These are phyloP conservation scores for Boletus eberwhitei DNA, from an alignment of 768 basidiomycete genomes.

Conservation along the genomic window DNA sequence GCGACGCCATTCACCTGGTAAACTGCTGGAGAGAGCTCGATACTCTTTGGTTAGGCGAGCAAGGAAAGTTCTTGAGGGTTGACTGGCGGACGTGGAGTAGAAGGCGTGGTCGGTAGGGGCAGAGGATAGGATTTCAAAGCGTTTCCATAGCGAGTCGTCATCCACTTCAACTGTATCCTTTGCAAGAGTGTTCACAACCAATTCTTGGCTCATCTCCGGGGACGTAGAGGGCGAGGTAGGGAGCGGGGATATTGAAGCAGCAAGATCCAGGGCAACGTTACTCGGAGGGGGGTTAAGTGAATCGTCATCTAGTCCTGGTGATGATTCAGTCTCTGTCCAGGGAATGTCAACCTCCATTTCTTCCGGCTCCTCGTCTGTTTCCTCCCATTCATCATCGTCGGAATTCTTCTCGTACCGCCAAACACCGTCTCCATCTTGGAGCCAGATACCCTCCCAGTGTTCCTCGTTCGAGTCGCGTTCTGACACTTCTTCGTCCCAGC, in stretches of 20 bases:
- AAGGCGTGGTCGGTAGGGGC: conserved; percentile 86
- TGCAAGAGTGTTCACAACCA: conserved; percentile 22
- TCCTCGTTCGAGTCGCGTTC: conserved; percentile 39
- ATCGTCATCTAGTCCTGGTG: conserved; percentile 16
- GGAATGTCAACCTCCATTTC: conserved; percentile 37
- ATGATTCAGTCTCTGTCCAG: conserved; percentile 26
- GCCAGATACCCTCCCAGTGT: conserved; percentile 40
- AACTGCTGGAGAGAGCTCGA: conserved; percentile 67
- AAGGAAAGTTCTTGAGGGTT: conserved; percentile 72
- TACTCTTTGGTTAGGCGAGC: conserved; percentile 81
- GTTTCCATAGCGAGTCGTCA: conserved; percentile 58
- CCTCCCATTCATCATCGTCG: conserved; percentile 41
- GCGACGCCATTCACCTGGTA: conserved; percentile 62
- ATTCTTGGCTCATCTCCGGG: conserved; percentile 33
- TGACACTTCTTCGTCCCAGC: conserved; percentile 45
- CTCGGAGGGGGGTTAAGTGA: conserved; percentile 14
- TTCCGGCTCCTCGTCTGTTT: conserved; percentile 32
- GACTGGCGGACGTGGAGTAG: conserved; percentile 53
- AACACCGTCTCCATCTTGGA: conserved; percentile 39
- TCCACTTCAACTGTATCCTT: conserved; percentile 33
- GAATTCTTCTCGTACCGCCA: conserved; percentile 31
- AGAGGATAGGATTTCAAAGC: conserved; percentile 75
- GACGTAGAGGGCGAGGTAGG: conserved; percentile 30
- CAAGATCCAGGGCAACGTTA: conserved; percentile 17
- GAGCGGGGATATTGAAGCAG: conserved; percentile 24